A percentile compares a stretch with the other conserved stretches of the same genome.
These are phyloP conservation scores for Saccharomyces uvarum DNA, from an alignment of 1,139 yeast species.

Conservation along the genomic window DNA sequence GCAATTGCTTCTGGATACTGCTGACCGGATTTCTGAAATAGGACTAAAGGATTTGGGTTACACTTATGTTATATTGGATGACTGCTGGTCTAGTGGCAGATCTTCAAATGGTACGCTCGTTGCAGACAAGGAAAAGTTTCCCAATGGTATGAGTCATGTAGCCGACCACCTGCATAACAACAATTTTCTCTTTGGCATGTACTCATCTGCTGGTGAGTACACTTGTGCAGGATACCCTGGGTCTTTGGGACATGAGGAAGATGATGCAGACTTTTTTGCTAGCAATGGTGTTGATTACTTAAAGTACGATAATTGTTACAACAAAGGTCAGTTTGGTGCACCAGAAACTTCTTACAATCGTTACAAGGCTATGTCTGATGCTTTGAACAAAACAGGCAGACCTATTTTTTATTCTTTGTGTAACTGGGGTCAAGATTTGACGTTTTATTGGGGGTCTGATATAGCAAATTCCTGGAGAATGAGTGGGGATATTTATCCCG, in stretches of 20 bases:
- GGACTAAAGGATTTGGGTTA: constrained; percentile 28
- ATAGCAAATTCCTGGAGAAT: constrained; percentile 31
- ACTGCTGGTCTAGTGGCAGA: constrained; percentile 26
- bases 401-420: constrained; percentile 29
- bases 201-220: constrained; percentile 29
- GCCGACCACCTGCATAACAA: constrained; percentile 24
- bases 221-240: constrained; percentile 32
- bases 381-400: constrained; percentile 28
- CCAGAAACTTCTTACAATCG: constrained; percentile 23
- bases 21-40: constrained; percentile 20
- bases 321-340: constrained; percentile 26
- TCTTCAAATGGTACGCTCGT: constrained; percentile 11
- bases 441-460: constrained; percentile 29
- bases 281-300: constrained; percentile 30
- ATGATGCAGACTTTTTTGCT: constrained; percentile 29
- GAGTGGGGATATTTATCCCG: constrained; percentile 27
- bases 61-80: constrained; percentile 30
- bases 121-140: constrained; percentile 24
- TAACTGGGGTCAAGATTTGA: constrained; percentile 31
- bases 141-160: constrained; percentile 26
- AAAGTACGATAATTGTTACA: constrained; percentile 32
- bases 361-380: constrained; percentile 29
- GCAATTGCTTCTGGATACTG: constrained; percentile 19
- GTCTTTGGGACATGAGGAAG: constrained; percentile 26
- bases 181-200: constrained; percentile 31